Conservation (phyloP, 495 filamentous ascomycete genomes). For the Aspergillus olivimuriae region DNA sequence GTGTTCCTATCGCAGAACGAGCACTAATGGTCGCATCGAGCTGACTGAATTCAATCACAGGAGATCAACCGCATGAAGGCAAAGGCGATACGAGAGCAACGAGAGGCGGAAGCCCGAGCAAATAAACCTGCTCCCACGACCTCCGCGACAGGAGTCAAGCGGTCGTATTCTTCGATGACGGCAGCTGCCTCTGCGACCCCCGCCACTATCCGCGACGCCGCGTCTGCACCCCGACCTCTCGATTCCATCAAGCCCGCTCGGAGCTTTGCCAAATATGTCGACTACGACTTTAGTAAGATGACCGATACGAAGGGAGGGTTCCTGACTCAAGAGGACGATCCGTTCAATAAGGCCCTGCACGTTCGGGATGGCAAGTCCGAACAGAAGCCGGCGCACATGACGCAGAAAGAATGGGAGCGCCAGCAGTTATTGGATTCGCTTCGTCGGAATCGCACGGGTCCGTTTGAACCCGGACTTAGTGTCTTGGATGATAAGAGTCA, state of each 20-base stretch:
- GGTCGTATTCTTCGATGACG: conserved; percentile 57
- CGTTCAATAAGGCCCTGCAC: conserved; percentile 72
- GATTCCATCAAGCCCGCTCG: conserved; percentile 62
- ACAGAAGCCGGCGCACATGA: conserved; percentile 82
- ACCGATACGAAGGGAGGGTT: conserved; percentile 96
- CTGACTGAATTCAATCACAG: too few relatives aligned
- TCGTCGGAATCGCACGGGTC: conserved; percentile 66
- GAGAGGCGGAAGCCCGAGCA: conserved; percentile 48
- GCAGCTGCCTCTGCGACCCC: conserved; percentile 52
- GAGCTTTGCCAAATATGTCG: conserved; percentile 88
- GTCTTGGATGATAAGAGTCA: conserved; percentile 55
- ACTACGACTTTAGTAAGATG: conserved; percentile 97
- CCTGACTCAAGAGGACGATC: conserved; percentile 80
- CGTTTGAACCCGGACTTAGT: conserved; percentile 80
- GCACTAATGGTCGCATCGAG: conserved; percentile 1
- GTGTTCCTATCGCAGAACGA: conserved; percentile 9
- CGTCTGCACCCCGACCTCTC: conserved; percentile 31
- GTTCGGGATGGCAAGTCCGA: conserved; percentile 42
- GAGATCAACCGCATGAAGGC: conserved; percentile 88
- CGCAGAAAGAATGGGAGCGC: conserved; percentile 85
- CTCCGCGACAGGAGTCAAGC: conserved; percentile 47
- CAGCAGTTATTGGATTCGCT: conserved; percentile 64
- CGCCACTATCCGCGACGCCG: conserved; percentile 61
- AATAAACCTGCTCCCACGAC: conserved; percentile 12
- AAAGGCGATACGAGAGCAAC: conserved; percentile 75